A percentile compares a stretch with the other conserved stretches of the same genome.
Evolutionary conservation across 371 early-diverging fungal genomes (phyloP).

Genomic region (Phascolomyces articulosus): DNA sequence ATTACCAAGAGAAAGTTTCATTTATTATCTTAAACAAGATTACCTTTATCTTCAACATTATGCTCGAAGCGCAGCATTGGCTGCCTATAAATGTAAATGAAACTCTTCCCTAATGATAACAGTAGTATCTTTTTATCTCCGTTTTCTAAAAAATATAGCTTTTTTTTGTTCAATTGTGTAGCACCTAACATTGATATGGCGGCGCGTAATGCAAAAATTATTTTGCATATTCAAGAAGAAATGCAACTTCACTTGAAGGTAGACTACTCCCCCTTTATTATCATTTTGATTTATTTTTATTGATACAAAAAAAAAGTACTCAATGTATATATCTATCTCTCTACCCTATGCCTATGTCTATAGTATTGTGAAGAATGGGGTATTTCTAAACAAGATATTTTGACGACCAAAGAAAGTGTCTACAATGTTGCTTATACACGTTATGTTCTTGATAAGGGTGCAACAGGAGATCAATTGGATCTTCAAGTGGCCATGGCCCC

Average conservation of each 20-base stretch:
- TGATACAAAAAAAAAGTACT: too few species aligned
- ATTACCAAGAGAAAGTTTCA: constrained; percentile 67
- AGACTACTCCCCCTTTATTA: too few species aligned
- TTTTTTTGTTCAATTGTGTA: constrained; percentile 2
- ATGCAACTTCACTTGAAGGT: constrained; percentile 70
- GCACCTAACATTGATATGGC: constrained; percentile 38
- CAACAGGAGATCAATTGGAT: constrained; percentile 76
- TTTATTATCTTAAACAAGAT: constrained; percentile 82
- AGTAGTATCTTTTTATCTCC: neutral
- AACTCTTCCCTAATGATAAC: neutral
- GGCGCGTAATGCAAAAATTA: constrained; percentile 57
- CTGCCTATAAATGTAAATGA: constrained; percentile 69
- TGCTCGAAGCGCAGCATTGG: constrained; percentile 77
- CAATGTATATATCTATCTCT: too few species aligned
- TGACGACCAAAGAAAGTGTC: constrained; percentile 69
- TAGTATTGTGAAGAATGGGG: constrained; percentile 78
- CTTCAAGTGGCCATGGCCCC: constrained; percentile 80
- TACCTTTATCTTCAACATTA: constrained; percentile 81
- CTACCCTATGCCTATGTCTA: neutral
- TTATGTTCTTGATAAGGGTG: constrained; percentile 74
- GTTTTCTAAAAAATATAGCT: too few species aligned
- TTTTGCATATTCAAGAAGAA: constrained; percentile 68
- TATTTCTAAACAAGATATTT: constrained; percentile 65
- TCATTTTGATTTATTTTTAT: too few species aligned
- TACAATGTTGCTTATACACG: constrained; percentile 84